Conservation (phyloP, 1,139 yeast species). For the Blastobotrys serpentis region DNA sequence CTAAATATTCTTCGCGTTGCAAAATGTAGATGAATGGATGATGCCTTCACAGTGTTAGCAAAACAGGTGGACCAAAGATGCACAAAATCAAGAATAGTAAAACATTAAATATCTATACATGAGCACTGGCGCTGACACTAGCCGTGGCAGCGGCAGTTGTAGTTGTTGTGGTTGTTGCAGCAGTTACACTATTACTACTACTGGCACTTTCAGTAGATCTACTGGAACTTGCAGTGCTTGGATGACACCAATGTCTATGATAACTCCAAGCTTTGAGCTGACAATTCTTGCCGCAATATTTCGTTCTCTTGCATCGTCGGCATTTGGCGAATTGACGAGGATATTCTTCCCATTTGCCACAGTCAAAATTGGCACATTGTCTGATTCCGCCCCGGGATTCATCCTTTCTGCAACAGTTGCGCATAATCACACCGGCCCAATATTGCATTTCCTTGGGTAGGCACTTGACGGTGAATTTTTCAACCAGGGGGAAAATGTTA, state of each 20-base stretch:
- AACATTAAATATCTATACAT: slow-evolving; percentile 10
- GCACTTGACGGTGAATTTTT: slow-evolving; percentile 76
- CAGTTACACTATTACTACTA: not conserved
- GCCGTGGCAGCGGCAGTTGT: slow-evolving; percentile 1
- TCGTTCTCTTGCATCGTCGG: slow-evolving; percentile 88
- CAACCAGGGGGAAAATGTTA: slow-evolving; percentile 87
- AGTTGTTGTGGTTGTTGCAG: slow-evolving; percentile 6
- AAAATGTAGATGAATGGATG: no score
- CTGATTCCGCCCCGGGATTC: slow-evolving; percentile 85
- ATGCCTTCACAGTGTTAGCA: not conserved
- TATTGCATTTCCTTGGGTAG: slow-evolving; percentile 76
- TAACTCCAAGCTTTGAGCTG: slow-evolving; percentile 90
- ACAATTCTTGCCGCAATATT: slow-evolving; percentile 90
- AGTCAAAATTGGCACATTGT: slow-evolving; percentile 89
- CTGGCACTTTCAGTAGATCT: slow-evolving; percentile 1
- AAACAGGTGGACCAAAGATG: not conserved
- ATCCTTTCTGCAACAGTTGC: slow-evolving; percentile 90
- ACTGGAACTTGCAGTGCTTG: slow-evolving; percentile 32
- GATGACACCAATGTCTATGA: slow-evolving; percentile 92
- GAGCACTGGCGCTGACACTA: slow-evolving; percentile 1
- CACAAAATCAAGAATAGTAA: slow-evolving; percentile 1
- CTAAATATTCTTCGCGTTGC: no score
- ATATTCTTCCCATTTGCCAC: slow-evolving; percentile 93
- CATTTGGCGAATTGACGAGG: slow-evolving; percentile 95
- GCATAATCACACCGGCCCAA: slow-evolving; percentile 97